These are phyloP conservation scores for Nothomitra cinnamomea DNA, from an alignment of 2,329 filamentous ascomycete species.

Conservation along the genomic window DNA sequence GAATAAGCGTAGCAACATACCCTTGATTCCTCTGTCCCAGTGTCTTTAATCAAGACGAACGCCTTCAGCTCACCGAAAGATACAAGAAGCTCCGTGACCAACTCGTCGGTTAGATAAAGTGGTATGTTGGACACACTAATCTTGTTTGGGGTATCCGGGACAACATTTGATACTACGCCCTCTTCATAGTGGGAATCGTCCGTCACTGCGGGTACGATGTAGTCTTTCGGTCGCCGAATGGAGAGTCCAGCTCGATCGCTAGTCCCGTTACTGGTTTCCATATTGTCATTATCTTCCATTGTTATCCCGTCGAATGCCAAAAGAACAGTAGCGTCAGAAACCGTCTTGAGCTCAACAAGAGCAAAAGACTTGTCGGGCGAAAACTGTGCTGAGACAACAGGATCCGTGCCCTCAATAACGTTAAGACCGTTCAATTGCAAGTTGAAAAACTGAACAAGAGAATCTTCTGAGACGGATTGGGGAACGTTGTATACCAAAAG, in stretches of 20 bases:
- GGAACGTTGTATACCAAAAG: slow-evolving; percentile 78
- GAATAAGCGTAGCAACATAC: slow-evolving; percentile 34
- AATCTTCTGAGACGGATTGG: slow-evolving; percentile 53
- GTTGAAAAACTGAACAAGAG: slow-evolving; percentile 76
- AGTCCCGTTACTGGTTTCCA: slow-evolving; percentile 34
- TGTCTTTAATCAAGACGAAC: slow-evolving; percentile 80
- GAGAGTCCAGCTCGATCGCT: slow-evolving; percentile 41
- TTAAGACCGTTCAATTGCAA: slow-evolving; percentile 94
- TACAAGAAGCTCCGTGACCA: slow-evolving; percentile 75
- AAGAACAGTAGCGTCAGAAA: slow-evolving; percentile 78
- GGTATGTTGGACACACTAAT: slow-evolving; percentile 86
- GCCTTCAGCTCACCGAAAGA: slow-evolving; percentile 88
- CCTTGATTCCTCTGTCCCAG: slow-evolving; percentile 66
- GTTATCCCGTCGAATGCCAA: slow-evolving; percentile 76
- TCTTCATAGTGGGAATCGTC: slow-evolving; percentile 60
- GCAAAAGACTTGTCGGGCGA: slow-evolving; percentile 67
- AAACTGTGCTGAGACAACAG: slow-evolving; percentile 70
- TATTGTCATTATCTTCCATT: slow-evolving; percentile 58
- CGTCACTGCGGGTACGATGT: slow-evolving; percentile 71
- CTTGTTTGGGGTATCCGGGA: slow-evolving; percentile 89
- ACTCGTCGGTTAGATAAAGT: slow-evolving; percentile 71
- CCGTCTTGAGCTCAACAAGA: slow-evolving; percentile 75
- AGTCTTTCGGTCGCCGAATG: slow-evolving; percentile 85
- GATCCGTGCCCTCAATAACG: slow-evolving; percentile 66
- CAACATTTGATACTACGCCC: slow-evolving; percentile 60